These are phyloP conservation scores for Coffea humblotiana DNA, from an alignment of 305 asterid species.

Conservation along the genomic window DNA sequence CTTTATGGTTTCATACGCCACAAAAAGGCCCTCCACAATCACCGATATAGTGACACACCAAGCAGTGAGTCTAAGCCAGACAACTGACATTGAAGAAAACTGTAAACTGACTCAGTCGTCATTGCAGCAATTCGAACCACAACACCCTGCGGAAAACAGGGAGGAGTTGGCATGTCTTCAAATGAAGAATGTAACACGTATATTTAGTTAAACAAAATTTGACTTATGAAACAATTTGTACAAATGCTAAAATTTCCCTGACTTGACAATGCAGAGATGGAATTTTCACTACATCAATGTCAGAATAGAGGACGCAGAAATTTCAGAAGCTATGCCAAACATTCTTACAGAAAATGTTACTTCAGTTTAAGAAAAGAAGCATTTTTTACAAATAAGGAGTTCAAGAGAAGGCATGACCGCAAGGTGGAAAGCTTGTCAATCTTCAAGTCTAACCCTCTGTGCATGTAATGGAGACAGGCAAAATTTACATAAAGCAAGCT, in stretches of 20 bases:
- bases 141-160: too few species aligned
- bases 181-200: neutral
- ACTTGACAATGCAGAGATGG: neutral
- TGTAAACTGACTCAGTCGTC: too few species aligned
- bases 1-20: neutral
- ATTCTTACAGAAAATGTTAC: neutral
- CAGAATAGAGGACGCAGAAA: neutral
- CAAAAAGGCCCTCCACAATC: neutral
- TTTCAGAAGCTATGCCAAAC: neutral
- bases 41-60: too few species aligned
- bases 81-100: slow-evolving; percentile 18
- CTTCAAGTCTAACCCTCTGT: neutral
- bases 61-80: slow-evolving; percentile 20
- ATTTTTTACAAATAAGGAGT: neutral
- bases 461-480: neutral
- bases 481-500: neutral
- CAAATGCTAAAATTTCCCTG: neutral
- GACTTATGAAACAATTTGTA: neutral
- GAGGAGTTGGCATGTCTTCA: neutral
- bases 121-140: too few species aligned
- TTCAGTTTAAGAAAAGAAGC: neutral
- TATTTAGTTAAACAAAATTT: neutral
- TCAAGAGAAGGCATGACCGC: neutral
- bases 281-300: neutral
- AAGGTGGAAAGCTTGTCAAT: neutral